A percentile compares a stretch with the other conserved stretches of the same genome.
Conservation (phyloP, 768 basidiomycete genomes). For the Pleurotus eryngii region DNA sequence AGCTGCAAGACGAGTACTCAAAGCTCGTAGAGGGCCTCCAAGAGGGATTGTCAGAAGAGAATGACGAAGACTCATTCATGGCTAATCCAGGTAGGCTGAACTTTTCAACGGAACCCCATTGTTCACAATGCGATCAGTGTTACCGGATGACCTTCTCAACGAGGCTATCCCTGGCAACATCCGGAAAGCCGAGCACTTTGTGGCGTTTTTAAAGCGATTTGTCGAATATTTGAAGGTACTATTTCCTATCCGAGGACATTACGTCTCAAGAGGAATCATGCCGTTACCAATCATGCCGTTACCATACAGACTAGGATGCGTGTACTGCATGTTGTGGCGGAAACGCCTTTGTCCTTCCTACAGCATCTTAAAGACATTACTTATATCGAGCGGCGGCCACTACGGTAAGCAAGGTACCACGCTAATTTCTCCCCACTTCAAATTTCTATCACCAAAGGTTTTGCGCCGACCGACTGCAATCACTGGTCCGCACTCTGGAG, state of each 20-base stretch:
- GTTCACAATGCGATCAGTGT: constrained; percentile 41
- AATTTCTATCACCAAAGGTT: constrained; percentile 51
- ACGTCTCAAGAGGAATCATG: constrained; percentile 4
- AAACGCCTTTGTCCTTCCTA: constrained; percentile 94
- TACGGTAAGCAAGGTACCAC: constrained; percentile 54
- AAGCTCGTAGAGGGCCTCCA: constrained; percentile 93
- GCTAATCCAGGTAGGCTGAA: constrained; percentile 74
- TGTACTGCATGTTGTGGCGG: constrained; percentile 98
- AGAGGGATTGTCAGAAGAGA: constrained; percentile 56
- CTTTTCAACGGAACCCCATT: neutral
- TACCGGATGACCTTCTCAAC: constrained; percentile 91
- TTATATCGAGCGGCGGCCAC: constrained; percentile 91
- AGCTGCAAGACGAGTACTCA: constrained; percentile 95
- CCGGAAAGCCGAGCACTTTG: constrained; percentile 97
- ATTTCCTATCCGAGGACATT: neutral
- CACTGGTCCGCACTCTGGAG: constrained; percentile 89
- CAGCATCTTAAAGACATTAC: constrained; percentile 99
- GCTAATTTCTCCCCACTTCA: no score
- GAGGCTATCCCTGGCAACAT: constrained; percentile 99
- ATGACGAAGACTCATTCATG: constrained; percentile 81
- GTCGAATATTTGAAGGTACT: constrained; percentile 96
- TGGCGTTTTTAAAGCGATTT: constrained; percentile 96
- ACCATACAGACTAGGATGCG: constrained; percentile 87
- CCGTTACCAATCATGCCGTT: constrained; percentile 4
- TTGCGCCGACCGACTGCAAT: constrained; percentile 94